phyloP scores from a whole-genome alignment of 805 yeast species.

The Peterozyma xylosa region DNA sequence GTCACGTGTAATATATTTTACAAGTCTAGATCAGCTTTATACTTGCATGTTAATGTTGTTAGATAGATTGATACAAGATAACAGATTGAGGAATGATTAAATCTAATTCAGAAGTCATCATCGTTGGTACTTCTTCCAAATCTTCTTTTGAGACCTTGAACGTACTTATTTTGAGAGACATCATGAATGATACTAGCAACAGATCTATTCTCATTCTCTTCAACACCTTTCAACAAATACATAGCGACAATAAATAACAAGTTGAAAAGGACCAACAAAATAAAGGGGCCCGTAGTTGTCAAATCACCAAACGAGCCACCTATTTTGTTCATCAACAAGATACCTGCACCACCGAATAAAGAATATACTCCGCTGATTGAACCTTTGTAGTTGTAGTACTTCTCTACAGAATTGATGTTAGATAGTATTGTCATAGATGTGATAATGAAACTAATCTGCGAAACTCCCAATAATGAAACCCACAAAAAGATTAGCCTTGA shows the following conservation, averaged over 20 bases:
- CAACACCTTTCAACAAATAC: slow-evolving; percentile 18
- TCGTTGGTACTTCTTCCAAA: too few relatives aligned
- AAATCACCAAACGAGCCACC: slow-evolving; percentile 57
- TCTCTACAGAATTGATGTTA: slow-evolving; percentile 30
- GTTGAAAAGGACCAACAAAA: slow-evolving; percentile 39
- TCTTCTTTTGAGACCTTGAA: too few relatives aligned
- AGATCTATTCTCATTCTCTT: slow-evolving; percentile 8
- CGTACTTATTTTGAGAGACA: too few relatives aligned
- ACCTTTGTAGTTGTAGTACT: slow-evolving; percentile 43
- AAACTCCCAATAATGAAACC: slow-evolving; percentile 43
- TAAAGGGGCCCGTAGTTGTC: slow-evolving; percentile 54
- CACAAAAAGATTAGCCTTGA: slow-evolving; percentile 27
- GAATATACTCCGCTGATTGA: slow-evolving; percentile 62
- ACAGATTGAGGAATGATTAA: too few relatives aligned
- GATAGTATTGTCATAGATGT: slow-evolving; percentile 52
- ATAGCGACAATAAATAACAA: slow-evolving; percentile 18
- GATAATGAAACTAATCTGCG: slow-evolving; percentile 57
- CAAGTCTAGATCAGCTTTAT: too few relatives aligned
- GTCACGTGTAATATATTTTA: too few relatives aligned
- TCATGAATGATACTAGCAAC: too few relatives aligned
- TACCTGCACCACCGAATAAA: slow-evolving; percentile 64
- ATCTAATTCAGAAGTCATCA: too few relatives aligned
- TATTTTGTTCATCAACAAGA: slow-evolving; percentile 45
- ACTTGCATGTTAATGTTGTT: too few relatives aligned
- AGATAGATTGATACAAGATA: too few relatives aligned